Conservation (phyloP, 1,284 basidiomycete genomes). For the Coniferiporia sulphurascens region DNA sequence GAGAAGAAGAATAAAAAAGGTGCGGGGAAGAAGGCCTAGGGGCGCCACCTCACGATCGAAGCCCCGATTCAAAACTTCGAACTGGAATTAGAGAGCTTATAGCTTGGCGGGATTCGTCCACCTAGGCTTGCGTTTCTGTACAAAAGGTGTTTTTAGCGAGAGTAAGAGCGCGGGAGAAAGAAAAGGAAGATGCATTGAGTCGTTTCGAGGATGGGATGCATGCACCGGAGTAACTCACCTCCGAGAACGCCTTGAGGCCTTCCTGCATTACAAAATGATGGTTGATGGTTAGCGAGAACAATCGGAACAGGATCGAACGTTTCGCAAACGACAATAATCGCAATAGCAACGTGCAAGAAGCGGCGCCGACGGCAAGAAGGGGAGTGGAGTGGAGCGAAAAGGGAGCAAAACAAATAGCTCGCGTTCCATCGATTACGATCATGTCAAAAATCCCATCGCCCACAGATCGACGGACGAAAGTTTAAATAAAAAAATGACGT, state of each 20-base stretch:
- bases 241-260: slow-evolving; percentile 41
- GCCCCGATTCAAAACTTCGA: too few species aligned
- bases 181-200: neutral
- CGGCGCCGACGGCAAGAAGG: neutral
- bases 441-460: too few species aligned
- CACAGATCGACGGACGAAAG: too few species aligned
- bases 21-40: too few species aligned
- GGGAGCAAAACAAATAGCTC: neutral
- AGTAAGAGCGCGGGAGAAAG: neutral
- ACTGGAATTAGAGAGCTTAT: slow-evolving; percentile 26
- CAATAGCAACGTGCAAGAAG: slow-evolving; percentile 16
- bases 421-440: neutral
- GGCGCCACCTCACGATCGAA: too few species aligned
- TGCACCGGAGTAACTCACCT: slow-evolving; percentile 33
- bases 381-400: too few species aligned
- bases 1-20: too few species aligned
- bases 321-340: neutral
- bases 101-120: slow-evolving; percentile 62
- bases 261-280: slow-evolving; percentile 40
- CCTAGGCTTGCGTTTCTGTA: slow-evolving; percentile 51
- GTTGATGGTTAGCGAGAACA: slow-evolving; percentile 20
- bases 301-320: slow-evolving; percentile 5
- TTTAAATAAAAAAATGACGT: too few species aligned
- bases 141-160: neutral
- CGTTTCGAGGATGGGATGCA: slow-evolving; percentile 10